These are phyloP conservation scores for Lumnitzera racemosa DNA, from an alignment of 345 rosid genomes.

Conservation along the genomic window DNA sequence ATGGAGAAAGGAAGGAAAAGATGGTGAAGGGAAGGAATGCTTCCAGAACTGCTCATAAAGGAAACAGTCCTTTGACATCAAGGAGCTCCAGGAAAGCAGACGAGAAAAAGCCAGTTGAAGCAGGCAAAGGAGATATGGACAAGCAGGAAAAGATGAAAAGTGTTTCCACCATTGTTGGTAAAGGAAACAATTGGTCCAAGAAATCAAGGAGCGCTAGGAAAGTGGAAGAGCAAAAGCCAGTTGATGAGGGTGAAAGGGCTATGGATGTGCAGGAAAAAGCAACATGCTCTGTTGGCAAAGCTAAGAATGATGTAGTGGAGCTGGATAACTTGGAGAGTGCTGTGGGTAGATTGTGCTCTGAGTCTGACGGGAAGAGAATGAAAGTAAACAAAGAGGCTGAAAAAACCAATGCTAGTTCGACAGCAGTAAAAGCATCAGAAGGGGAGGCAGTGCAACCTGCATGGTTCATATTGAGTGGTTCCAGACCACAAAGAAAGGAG, in stretches of 20 bases:
- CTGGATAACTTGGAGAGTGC: conserved; percentile 7
- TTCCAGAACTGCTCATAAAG: neutral
- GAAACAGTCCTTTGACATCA: no score
- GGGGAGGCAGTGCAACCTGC: conserved; percentile 29
- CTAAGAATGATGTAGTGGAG: no score
- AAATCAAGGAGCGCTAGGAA: conserved; percentile 14
- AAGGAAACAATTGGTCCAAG: neutral
- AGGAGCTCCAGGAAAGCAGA: conserved; percentile 12
- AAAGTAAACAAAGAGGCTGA: conserved; percentile 21
- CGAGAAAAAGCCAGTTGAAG: conserved; percentile 8
- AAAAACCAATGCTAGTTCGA: conserved; percentile 17
- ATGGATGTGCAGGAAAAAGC: no score
- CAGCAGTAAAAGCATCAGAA: conserved; percentile 12
- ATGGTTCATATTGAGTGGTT: conserved; percentile 68
- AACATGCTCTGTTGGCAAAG: no score
- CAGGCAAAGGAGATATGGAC: neutral
- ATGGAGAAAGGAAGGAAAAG: neutral
- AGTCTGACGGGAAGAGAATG: conserved; percentile 13
- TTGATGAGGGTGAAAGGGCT: conserved; percentile 7
- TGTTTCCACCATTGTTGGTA: neutral
- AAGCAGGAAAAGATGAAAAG: neutral
- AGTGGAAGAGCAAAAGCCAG: conserved; percentile 33
- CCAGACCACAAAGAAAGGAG: conserved; percentile 58
- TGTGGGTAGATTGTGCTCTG: conserved; percentile 17
- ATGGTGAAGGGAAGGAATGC: neutral